Base-by-base conservation (phyloP, 148 eudicot genomes). In the Rhododendron vialii region DNA sequence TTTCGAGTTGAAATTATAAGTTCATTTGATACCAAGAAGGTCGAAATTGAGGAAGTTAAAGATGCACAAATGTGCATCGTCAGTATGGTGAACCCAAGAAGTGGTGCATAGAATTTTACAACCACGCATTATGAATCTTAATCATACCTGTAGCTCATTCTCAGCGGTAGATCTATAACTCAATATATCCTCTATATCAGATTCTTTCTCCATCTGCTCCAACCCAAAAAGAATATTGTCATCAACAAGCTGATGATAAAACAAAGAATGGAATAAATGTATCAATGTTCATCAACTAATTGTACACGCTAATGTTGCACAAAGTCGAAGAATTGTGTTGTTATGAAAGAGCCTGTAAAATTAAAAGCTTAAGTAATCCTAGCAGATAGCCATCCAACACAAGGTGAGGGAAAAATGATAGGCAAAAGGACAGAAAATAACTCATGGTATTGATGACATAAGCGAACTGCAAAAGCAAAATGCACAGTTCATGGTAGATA, bases 161-260 rank as follows among this genome's bases (percentile, higher is more conserved):
- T 97, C 99, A 85, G 99, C 98, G 82, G 91, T 83, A 61, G 95
- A 91, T 88, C 99, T 92, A 88, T 93, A 97, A 85, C 84, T 87
- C 86, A 97, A 91, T 38, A 97, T 97, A 88, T 97, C 99, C 83
- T 93, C 98, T 84, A 97, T 83, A 86, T 95, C 98, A 84, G 89
- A 88, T 82, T 89, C 93, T 88, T 93, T 95, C 92, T 97, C 99
- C 95, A 97, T 93, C 86, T 91, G 87, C 90, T 97, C 98, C 89
- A 97, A 86, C 91, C 91, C 93, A 80, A 47, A 86, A 84, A 92
- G 90, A 86, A 93, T 87, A 91, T 89, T 93, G 85, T 88, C 89
- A 82, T 91, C 93, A 89, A 95, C 90, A 55, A 91, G 86, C 99
- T 97, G 92, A 85, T 82, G 55, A 88, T n/a, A 38, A 86, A 82